Evolutionary conservation across 2,329 filamentous ascomycete species (phyloP), one percentile per base, ranked within the genome.

Genomic region (Penicillium glabrum): DNA sequence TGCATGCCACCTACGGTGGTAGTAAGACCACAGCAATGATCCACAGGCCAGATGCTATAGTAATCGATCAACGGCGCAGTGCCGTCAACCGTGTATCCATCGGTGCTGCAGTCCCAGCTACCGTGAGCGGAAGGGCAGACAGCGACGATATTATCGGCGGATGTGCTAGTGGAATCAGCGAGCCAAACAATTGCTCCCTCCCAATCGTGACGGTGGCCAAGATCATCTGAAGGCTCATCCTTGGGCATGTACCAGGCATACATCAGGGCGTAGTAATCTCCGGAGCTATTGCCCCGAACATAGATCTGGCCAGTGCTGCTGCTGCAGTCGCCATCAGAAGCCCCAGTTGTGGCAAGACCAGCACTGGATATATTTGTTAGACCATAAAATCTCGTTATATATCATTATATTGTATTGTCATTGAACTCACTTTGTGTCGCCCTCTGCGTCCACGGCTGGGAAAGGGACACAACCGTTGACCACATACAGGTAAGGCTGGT

Each of bases 381-480:
- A 23, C 0, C 39, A 5, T 14, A 19, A 23, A 39, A 41, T 23
- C 10, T 21, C n/a, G n/a, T 19, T 37, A 37, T 37, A 37, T 37
- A n/a, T 19, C 2, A 1, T 3, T 6, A 13, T 14, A 2, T 14
- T 31, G 27, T 1, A 4, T 31, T 31, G 3, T 31, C 0, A 31
- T 31, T 13, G 13, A 19, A 48, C 75, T 57, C 69, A 86, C 84
- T 79, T 76, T 16, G 82, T 86, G 62, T 87, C 78, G 2, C 85
- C 86, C 0, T 73, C 69, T 0, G 77, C 77, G 59, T 88, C 82
- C 1, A 88, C 85, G 1, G 81, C 85, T 0, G 85, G 84, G 65
- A 85, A 88, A 0, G 85, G 83, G 9, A 87, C 84, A 59, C 85
- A 88, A 46, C 85, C 85, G 62, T 83, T 82, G 19, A 78, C 76